Percentiles rank a stretch among this genome's conserved stretches.
Conservation (phyloP, 2,329 filamentous ascomycete genomes). For the Monilinia aucupariae region DNA sequence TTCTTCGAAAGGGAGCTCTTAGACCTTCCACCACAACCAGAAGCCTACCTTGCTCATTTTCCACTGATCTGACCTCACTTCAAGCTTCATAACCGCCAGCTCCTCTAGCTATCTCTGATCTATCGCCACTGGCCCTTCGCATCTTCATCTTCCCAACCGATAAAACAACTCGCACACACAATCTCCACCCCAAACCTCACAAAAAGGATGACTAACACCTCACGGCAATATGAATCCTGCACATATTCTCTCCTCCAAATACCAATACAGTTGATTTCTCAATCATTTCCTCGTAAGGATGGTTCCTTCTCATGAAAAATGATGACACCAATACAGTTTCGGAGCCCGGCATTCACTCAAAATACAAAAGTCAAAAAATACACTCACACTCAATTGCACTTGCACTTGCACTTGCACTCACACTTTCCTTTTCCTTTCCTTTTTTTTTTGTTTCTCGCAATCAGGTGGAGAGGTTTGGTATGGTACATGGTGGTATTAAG, state of each 20-base stretch:
- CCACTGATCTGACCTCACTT: accelerated
- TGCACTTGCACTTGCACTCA: too few relatives aligned
- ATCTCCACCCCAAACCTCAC: neutral
- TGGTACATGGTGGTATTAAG: neutral
- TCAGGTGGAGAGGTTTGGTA: neutral
- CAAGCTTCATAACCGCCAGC: neutral
- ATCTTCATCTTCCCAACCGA: too few relatives aligned
- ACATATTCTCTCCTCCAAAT: neutral
- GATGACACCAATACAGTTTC: neutral
- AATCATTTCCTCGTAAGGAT: neutral
- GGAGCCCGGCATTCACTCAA: neutral
- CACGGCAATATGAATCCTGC: neutral
- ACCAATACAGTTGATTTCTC: accelerated
- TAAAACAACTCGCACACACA: neutral
- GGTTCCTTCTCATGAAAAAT: neutral
- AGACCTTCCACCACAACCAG: neutral
- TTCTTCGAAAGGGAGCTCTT: accelerated
- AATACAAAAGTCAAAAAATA: neutral
- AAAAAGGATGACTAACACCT: neutral
- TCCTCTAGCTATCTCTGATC: neutral
- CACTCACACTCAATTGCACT: neutral
- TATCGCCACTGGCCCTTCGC: neutral
- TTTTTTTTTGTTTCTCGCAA: neutral
- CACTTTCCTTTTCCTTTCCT: neutral
- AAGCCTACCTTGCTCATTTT: neutral